These are phyloP conservation scores for Beauveria sp. DNA, from an alignment of 2,329 filamentous ascomycete genomes.

Conservation along the genomic window DNA sequence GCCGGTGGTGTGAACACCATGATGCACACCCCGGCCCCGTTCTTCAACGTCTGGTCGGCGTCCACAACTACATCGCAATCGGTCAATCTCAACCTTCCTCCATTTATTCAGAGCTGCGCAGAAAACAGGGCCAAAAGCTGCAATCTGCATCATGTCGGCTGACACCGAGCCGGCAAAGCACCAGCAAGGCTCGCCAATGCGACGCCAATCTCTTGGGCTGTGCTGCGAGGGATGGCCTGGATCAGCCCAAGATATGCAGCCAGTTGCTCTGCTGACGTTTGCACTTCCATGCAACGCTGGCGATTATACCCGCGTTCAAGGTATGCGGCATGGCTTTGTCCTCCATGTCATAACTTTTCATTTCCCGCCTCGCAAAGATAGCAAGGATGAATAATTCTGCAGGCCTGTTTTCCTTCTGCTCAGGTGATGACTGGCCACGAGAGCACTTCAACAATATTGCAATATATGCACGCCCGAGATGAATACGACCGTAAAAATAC, in stretches of 20 bases:
- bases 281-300: not conserved
- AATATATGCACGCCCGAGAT: constrained; percentile 4
- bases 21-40: not conserved
- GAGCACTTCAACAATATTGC: not conserved
- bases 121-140: not conserved
- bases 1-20: constrained; percentile 5
- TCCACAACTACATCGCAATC: not conserved
- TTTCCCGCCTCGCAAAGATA: not conserved
- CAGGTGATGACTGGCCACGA: not conserved
- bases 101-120: not conserved
- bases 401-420: not conserved
- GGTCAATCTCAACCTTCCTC: not conserved
- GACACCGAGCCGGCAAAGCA: not conserved
- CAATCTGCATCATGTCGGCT: not conserved
- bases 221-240: not conserved
- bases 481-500: constrained; percentile 4
- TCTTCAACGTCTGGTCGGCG: not conserved
- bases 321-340: not conserved
- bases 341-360: not conserved
- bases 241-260: not conserved
- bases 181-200: not conserved
- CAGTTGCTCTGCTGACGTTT: constrained; percentile 2
- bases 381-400: not conserved
- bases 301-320: not conserved
- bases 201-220: not conserved